A percentile compares a stretch with the other conserved stretches of the same genome.
Conservation (phyloP, 345 rosid species). For the Populus euphratica region DNA sequence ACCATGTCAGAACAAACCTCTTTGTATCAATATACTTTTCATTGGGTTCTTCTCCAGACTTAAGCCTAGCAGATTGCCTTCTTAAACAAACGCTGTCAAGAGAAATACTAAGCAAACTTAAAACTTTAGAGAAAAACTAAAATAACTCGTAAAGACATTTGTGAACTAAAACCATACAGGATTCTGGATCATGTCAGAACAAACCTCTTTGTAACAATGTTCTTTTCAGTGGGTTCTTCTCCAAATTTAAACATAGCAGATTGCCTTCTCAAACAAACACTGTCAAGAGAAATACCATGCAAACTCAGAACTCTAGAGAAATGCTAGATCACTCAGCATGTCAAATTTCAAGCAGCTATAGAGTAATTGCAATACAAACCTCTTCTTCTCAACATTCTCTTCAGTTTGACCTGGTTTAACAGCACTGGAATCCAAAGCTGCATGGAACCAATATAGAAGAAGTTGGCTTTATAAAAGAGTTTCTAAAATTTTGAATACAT, state of each 20-base stretch:
- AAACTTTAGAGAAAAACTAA: background rate
- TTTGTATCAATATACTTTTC: constrained; percentile 2
- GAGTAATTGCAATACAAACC: constrained; percentile 31
- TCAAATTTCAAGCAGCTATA: constrained; percentile 4
- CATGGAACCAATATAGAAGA: constrained; percentile 10
- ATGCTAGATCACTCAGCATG: background rate
- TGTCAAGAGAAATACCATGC: background rate
- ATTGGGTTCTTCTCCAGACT: constrained; percentile 19
- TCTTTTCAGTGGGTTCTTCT: constrained; percentile 13
- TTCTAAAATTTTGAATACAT: background rate
- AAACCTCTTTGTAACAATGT: constrained; percentile 12
- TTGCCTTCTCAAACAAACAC: constrained; percentile 12
- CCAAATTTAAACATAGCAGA: constrained; percentile 17
- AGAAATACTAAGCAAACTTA: background rate
- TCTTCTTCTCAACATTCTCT: constrained; percentile 26
- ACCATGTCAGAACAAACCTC: constrained; percentile 12
- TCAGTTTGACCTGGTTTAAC: constrained; percentile 24
- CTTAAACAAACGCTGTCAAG: constrained; percentile 22
- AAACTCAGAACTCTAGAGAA: background rate
- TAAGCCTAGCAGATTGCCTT: constrained; percentile 30
- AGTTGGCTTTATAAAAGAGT: background rate
- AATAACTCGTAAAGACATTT: background rate
- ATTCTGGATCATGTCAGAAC: background rate
- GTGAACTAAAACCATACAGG: background rate
- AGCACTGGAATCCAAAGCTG: constrained; percentile 30